These are phyloP conservation scores for Cordyceps militaris DNA, from an alignment of 2,329 filamentous ascomycete species.

Conservation along the genomic window DNA sequence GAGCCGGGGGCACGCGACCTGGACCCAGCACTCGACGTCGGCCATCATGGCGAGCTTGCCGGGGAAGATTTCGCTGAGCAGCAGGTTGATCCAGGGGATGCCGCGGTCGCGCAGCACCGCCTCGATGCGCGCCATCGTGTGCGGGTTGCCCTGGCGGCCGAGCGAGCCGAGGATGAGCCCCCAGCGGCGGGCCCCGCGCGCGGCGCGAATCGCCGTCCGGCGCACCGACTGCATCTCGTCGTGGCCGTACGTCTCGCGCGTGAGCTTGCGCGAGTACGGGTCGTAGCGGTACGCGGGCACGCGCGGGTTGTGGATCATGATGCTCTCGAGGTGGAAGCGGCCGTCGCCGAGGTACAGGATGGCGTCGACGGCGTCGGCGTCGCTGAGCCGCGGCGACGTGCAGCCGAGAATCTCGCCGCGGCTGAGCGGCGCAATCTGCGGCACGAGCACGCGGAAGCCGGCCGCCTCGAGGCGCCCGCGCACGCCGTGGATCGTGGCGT, in stretches of 20 bases:
- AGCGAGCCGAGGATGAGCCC: constrained; percentile 89
- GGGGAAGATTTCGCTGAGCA: constrained; percentile 93
- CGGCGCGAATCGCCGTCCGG: constrained; percentile 66
- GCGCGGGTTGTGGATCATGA: constrained; percentile 95
- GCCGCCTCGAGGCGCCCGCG: constrained; percentile 69
- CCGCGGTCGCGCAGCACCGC: constrained; percentile 61
- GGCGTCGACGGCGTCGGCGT: constrained; percentile 58
- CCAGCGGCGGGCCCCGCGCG: constrained; percentile 78
- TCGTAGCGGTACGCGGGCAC: constrained; percentile 94
- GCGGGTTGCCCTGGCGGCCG: constrained; percentile 89
- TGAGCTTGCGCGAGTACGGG: constrained; percentile 87
- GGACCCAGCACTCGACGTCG: constrained; percentile 96
- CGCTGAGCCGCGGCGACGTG: constrained; percentile 68
- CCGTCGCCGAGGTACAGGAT: constrained; percentile 89
- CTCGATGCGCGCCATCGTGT: constrained; percentile 85
- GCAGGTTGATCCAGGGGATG: constrained; percentile 74
- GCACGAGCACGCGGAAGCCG: constrained; percentile 79
- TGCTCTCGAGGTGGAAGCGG: constrained; percentile 91
- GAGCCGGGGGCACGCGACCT: constrained; percentile 91
- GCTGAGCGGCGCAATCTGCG: constrained; percentile 85
- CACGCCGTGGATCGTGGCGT: constrained; percentile 87
- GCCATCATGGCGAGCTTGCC: constrained; percentile 89
- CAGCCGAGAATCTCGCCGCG: constrained; percentile 95
- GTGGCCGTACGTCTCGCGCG: constrained; percentile 86
- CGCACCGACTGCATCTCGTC: constrained; percentile 81